phyloP scores from a whole-genome alignment of 768 basidiomycete species.

The Russula ochroleuca region DNA sequence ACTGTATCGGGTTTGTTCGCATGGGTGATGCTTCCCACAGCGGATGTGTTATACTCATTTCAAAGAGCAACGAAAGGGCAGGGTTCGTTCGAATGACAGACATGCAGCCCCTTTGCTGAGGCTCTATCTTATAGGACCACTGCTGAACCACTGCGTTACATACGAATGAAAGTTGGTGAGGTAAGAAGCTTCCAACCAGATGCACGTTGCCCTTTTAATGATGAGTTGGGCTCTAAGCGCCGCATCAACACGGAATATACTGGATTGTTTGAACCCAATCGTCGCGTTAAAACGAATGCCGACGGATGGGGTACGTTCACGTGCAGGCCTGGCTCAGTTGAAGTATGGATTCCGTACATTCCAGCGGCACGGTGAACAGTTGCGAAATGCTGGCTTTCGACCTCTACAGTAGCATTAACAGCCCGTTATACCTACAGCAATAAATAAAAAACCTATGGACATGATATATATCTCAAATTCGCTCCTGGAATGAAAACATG shows the following conservation, averaged over 20 bases:
- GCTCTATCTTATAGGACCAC: not conserved
- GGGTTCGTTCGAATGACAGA: constrained; percentile 16
- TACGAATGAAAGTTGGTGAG: constrained; percentile 64
- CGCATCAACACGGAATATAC: constrained; percentile 40
- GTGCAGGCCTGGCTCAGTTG: constrained; percentile 50
- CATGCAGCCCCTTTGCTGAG: not conserved
- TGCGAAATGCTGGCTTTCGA: not conserved
- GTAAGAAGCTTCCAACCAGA: constrained; percentile 41
- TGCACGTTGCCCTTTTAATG: constrained; percentile 33
- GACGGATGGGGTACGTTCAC: constrained; percentile 67
- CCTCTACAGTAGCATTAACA: not conserved
- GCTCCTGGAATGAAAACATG: not conserved
- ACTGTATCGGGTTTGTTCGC: constrained; percentile 76
- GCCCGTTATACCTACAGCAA: not conserved
- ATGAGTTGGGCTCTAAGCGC: constrained; percentile 29
- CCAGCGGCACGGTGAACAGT: constrained; percentile 3
- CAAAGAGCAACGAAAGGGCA: constrained; percentile 42
- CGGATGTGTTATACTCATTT: constrained; percentile 70
- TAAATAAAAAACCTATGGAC: not conserved
- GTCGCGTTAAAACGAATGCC: constrained; percentile 42
- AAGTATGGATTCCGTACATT: constrained; percentile 50
- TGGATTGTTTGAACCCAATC: constrained; percentile 47
- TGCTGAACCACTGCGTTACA: constrained; percentile 35
- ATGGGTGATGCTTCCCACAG: constrained; percentile 49
- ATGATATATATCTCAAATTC: not conserved